Evolutionary conservation across 75 land plant species (phyloP), one percentile per base, ranked within the genome.

Genomic region (Pseudotsuga menziesii): DNA sequence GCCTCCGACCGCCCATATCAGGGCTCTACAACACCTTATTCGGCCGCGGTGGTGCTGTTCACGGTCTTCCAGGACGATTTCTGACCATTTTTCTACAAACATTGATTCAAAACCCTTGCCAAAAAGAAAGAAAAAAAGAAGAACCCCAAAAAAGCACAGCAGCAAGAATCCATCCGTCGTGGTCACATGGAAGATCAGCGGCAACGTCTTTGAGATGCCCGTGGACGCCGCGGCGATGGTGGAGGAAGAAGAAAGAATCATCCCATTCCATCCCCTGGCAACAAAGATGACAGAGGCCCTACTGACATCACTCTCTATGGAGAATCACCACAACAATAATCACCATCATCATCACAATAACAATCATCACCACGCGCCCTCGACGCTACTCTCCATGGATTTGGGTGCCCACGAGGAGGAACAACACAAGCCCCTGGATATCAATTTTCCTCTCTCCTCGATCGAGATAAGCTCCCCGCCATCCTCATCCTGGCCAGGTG

Each of bases 361-460:
- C 72, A 44, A 44, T 78, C 57, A 57, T 76, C 23, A 22, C 48
- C 48, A 39, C 48, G 72, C 72, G 4, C 72, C 91, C 5, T 89
- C 88, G 3, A 91, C 91, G 17, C 72, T 88, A 60, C 83, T 93
- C 57, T 87, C 93, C 56, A 91, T 93, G 91, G 96, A 93, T 61
- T 82, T 94, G 23, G 78, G 84, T 27, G 85, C 84, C 15, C 74
- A 57, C 16, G 55, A 5, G 58, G 57, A n/a, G 13, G 74, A 36
- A 9, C 79, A 75, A 20, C 78, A 85, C 66, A 70, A 91, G 22
- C 91, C 91, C 0, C 93, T 89, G 15, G 91, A 91, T 74, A 93
- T 91, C 78, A 93, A 91, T 64, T 80, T 89, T 14, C 93, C 93
- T 13, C 75, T 91, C 56, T 57, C 84, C n/a, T 79, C 85, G 0